Percentiles rank a stretch among this genome's conserved stretches.
Evolutionary conservation across 176 grass and related monocot species (phyloP).

Genomic region (Phyllostachys edulis): DNA sequence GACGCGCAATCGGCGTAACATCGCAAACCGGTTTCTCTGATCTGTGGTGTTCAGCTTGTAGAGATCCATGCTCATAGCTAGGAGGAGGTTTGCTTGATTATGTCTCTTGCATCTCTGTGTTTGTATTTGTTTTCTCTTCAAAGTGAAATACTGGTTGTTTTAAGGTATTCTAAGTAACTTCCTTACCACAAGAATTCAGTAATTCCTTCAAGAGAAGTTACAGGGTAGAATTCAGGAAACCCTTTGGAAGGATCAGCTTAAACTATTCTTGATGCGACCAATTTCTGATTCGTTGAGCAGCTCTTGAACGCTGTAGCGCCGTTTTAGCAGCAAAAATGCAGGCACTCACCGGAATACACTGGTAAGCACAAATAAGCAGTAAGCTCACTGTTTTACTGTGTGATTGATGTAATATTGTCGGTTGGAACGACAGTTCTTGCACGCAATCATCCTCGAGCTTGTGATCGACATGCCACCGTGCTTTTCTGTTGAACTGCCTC

Average conservation of each 20-base stretch:
- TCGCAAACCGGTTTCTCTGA: neutral
- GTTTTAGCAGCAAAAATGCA: constrained; percentile 22
- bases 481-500: neutral
- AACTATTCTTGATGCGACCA: neutral
- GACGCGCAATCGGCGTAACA: neutral
- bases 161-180: neutral
- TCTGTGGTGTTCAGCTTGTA: neutral
- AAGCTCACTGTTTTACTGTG: neutral
- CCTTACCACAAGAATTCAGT: neutral
- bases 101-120: neutral
- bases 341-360: neutral
- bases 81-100: neutral
- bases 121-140: neutral
- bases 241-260: neutral
- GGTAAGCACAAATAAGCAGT: constrained; percentile 8
- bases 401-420: constrained; percentile 10
- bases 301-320: neutral
- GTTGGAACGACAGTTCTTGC: neutral
- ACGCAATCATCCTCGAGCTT: neutral
- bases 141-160: neutral
- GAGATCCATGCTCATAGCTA: neutral
- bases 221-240: too few species aligned
- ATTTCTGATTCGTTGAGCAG: neutral
- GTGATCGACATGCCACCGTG: neutral
- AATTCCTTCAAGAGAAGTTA: neutral